These are phyloP conservation scores for Epichloe gansuensis DNA, from an alignment of 2,329 filamentous ascomycete species.

Conservation along the genomic window DNA sequence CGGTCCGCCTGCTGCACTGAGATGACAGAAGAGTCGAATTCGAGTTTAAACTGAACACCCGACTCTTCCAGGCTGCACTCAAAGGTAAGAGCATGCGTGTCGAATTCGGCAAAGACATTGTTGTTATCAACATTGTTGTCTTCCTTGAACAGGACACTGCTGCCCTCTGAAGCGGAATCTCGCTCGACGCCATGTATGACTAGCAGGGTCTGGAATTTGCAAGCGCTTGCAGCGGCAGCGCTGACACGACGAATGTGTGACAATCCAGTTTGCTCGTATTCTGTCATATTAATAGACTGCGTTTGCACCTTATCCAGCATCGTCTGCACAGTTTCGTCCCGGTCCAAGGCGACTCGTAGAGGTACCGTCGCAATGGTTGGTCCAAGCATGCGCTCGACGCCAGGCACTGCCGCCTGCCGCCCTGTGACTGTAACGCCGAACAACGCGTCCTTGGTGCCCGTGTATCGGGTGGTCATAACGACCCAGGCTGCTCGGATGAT, in stretches of 20 bases:
- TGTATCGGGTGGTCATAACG: slow-evolving; percentile 23
- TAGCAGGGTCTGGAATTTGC: slow-evolving; percentile 9
- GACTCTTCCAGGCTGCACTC: background rate
- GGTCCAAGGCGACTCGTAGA: slow-evolving; percentile 16
- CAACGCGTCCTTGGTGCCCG: slow-evolving; percentile 18
- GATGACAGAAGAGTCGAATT: background rate
- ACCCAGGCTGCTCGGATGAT: slow-evolving; percentile 14
- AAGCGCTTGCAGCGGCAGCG: slow-evolving; percentile 1
- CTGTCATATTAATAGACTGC: slow-evolving; percentile 6
- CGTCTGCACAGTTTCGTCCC: slow-evolving; percentile 2
- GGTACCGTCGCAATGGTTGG: slow-evolving; percentile 18
- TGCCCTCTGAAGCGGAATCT: background rate
- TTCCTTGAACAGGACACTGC: background rate
- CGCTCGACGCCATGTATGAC: slow-evolving; percentile 7
- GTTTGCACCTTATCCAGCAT: slow-evolving; percentile 15
- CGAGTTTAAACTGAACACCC: background rate
- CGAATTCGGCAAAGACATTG: slow-evolving; percentile 1
- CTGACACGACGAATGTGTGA: slow-evolving; percentile 7
- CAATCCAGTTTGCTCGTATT: slow-evolving; percentile 9
- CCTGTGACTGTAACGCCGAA: slow-evolving; percentile 16
- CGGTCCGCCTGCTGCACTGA: background rate
- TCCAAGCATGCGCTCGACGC: slow-evolving; percentile 13
- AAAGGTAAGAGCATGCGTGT: slow-evolving; percentile 1
- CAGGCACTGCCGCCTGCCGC: slow-evolving; percentile 12
- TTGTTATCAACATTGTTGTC: slow-evolving; percentile 1